Base-by-base conservation (phyloP, 805 yeast species). In the Schizosaccharomyces japonicus region DNA sequence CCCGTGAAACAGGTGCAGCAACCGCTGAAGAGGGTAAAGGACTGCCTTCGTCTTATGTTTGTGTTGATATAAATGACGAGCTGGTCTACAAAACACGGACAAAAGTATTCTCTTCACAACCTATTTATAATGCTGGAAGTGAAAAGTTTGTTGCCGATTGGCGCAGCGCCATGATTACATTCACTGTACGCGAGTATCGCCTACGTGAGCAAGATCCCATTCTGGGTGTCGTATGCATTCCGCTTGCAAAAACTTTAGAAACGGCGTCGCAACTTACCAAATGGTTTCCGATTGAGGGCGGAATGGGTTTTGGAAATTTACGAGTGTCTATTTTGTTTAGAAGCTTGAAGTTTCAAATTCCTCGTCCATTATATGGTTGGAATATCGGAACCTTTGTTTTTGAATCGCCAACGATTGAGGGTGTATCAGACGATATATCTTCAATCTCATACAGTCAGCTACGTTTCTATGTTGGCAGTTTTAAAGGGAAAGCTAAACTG, bases 121-220 rank as follows among this genome's bases (percentile, higher is more conserved):
- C 47, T 19, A 45, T 45, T 31, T 45, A 28, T 13, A 32, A 30
- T n/a, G 39, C 47, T 15, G 39, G 39, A 21, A 45, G 36, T 17
- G 47, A 45, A 19, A 45, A 23, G 26, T 45, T 31, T 45, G n/a
- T 45, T 5, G 26, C 13, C 10, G 47, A 45, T 31, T 45, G 47
- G 47, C 28, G 40, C 21, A 31, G 17, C n/a, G n/a, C 47, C 15
- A 31, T 30, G 5, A 13, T 45, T 15, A 27, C 15, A 11, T 29
- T 45, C 39, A 31, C 34, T n/a, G 31, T 29, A 6, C 39, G 39
- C n/a, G 25, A 45, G n/a, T 28, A 19, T 23, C 26, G 26, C n/a
- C 27, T 31, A 11, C 47, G 47, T 45, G 39, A 45, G 26, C 47
- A 45, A 8, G 47, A 45, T 32, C 21, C 47, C 15, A 23, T 45